Conservation (phyloP, 768 basidiomycete species). For the Hygrophorus russula region DNA sequence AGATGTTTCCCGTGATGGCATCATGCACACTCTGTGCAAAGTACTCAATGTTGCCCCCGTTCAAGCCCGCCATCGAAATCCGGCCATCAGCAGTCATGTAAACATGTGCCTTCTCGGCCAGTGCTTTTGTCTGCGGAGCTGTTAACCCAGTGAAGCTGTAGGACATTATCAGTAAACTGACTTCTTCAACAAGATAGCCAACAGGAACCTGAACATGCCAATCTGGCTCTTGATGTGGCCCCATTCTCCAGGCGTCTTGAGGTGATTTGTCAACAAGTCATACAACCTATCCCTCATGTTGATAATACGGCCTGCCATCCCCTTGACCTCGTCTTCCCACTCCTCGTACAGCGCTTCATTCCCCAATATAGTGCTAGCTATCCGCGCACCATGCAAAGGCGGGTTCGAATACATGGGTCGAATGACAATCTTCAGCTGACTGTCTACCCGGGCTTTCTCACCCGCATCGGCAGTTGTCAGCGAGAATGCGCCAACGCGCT, state of each 20-base stretch:
- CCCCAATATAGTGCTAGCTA: slow-evolving; percentile 77
- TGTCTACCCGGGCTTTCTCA: slow-evolving; percentile 81
- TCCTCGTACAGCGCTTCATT: slow-evolving; percentile 64
- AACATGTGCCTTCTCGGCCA: slow-evolving; percentile 82
- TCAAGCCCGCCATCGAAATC: slow-evolving; percentile 90
- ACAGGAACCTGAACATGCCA: slow-evolving; percentile 87
- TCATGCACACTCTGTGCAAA: slow-evolving; percentile 81
- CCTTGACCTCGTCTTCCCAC: slow-evolving; percentile 89
- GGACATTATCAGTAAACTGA: neutral
- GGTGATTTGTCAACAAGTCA: slow-evolving; percentile 59
- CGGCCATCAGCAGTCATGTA: slow-evolving; percentile 94
- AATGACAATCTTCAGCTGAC: slow-evolving; percentile 90
- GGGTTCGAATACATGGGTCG: slow-evolving; percentile 99
- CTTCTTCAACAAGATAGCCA: neutral
- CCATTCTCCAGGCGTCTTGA: slow-evolving; percentile 93
- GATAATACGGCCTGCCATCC: slow-evolving; percentile 93
- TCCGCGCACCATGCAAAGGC: slow-evolving; percentile 79
- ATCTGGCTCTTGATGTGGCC: slow-evolving; percentile 91
- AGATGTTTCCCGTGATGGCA: slow-evolving; percentile 70
- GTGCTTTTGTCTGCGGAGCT: slow-evolving; percentile 63
- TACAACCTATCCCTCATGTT: slow-evolving; percentile 83
- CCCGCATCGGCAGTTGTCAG: slow-evolving; percentile 56
- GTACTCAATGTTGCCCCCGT: slow-evolving; percentile 75
- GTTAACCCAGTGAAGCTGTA: slow-evolving; percentile 79
- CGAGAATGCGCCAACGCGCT: slow-evolving; percentile 96